A percentile compares a stretch with the other conserved stretches of the same genome.
phyloP scores from a whole-genome alignment of 176 grass and related monocot species.

The Musa acuminata region DNA sequence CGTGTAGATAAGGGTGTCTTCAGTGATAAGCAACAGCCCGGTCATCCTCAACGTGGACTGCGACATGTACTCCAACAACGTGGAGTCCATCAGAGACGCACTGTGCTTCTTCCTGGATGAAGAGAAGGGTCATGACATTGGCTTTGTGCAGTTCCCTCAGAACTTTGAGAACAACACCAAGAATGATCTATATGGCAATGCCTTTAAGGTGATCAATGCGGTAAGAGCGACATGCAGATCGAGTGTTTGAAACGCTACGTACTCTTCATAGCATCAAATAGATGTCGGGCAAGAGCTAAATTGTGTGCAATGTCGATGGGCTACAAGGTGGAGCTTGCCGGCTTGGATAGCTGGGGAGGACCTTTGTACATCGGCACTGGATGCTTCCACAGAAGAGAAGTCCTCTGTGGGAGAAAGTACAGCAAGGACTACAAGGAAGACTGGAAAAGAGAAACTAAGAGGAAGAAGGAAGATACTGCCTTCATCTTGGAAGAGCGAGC shows the following conservation, averaged over 20 bases:
- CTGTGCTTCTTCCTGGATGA: conserved; percentile 66
- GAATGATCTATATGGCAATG: conserved; percentile 57
- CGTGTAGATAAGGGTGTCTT: conserved; percentile 52
- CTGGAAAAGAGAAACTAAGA: conserved; percentile 34
- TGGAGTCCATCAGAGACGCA: conserved; percentile 51
- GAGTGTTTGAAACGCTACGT: conserved; percentile 4
- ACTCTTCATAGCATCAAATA: conserved; percentile 5
- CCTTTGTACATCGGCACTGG: conserved; percentile 57
- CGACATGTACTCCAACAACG: conserved; percentile 80
- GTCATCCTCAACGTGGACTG: conserved; percentile 74
- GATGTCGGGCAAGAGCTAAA: conserved; percentile 8
- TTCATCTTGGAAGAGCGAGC: conserved; percentile 43
- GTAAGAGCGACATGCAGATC: conserved; percentile 25
- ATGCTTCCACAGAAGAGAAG: conserved; percentile 67
- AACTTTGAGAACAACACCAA: conserved; percentile 44
- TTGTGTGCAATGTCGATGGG: not conserved
- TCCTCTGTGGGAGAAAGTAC: conserved; percentile 40
- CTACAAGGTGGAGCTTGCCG: conserved; percentile 47
- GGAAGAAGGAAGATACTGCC: conserved; percentile 27
- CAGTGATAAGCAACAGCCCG: conserved; percentile 55
- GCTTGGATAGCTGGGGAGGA: conserved; percentile 63
- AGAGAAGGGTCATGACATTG: conserved; percentile 45
- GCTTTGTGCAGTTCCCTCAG: conserved; percentile 68
- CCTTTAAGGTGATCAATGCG: conserved; percentile 23
- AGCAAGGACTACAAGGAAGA: conserved; percentile 5